These are phyloP conservation scores for Yamadazyma triangularis DNA, from an alignment of 1,139 yeast species.

Conservation along the genomic window DNA sequence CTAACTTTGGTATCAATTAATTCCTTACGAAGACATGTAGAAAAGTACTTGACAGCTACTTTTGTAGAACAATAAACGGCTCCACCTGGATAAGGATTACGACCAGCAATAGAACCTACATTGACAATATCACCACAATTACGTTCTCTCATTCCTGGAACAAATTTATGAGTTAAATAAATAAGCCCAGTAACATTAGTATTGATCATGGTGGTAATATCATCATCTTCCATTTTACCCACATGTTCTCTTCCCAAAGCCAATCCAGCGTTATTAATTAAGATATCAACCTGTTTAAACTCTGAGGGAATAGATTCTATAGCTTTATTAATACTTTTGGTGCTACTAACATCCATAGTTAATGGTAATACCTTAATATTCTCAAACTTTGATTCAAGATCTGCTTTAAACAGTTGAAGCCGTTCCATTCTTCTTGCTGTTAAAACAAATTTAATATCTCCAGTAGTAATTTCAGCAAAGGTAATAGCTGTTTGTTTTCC, in stretches of 20 bases:
- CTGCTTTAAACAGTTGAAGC: constrained; percentile 39
- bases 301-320: constrained; percentile 49
- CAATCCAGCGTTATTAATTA: constrained; percentile 77
- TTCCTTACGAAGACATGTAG: constrained; percentile 42
- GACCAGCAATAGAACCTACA: constrained; percentile 47
- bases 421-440: constrained; percentile 63
- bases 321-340: constrained; percentile 44
- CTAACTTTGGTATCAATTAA: constrained; percentile 38
- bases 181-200: constrained; percentile 72
- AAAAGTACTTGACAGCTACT: constrained; percentile 40
- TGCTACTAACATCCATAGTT: constrained; percentile 54
- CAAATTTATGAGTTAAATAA: constrained; percentile 58
- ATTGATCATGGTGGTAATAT: constrained; percentile 57
- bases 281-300: too few relatives aligned
- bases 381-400: constrained; percentile 41
- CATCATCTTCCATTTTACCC: constrained; percentile 49
- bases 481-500: constrained; percentile 72
- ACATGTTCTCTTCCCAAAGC: constrained; percentile 65
- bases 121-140: constrained; percentile 42
- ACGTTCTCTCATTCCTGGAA: constrained; percentile 54
- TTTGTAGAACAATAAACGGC: constrained; percentile 46
- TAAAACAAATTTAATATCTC: constrained; percentile 55
- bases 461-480: constrained; percentile 61
- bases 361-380: constrained; percentile 41
- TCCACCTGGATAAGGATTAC: constrained; percentile 47